These are phyloP conservation scores for Dactylonectria macrodidyma DNA, from an alignment of 2,329 filamentous ascomycete species.

Conservation along the genomic window DNA sequence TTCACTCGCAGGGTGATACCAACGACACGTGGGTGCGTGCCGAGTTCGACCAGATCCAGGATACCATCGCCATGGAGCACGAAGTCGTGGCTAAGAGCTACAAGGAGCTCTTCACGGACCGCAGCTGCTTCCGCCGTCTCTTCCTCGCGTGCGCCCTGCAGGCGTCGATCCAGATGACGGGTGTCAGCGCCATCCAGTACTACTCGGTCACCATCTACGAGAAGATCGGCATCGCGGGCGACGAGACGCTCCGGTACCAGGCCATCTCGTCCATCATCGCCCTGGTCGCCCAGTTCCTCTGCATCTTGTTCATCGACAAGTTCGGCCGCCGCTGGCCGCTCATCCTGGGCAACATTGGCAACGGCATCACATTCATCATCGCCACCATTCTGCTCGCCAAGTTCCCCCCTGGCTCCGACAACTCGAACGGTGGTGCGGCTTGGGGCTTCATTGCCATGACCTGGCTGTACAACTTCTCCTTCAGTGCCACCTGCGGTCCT, in stretches of 20 bases:
- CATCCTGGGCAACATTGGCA: slow-evolving; percentile 80
- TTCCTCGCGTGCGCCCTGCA: slow-evolving; percentile 80
- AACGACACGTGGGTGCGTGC: slow-evolving; percentile 79
- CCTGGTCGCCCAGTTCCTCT: slow-evolving; percentile 76
- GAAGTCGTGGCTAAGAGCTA: slow-evolving; percentile 80
- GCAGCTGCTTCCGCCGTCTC: slow-evolving; percentile 78
- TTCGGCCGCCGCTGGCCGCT: slow-evolving; percentile 81
- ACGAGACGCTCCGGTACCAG: slow-evolving; percentile 81
- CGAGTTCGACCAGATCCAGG: slow-evolving; percentile 80
- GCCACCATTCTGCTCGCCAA: slow-evolving; percentile 66
- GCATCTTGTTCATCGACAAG: slow-evolving; percentile 78
- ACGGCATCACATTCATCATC: slow-evolving; percentile 81
- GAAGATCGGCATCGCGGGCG: slow-evolving; percentile 77
- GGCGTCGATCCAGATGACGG: slow-evolving; percentile 83
- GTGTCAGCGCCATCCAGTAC: slow-evolving; percentile 82
- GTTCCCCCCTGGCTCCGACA: slow-evolving; percentile 69
- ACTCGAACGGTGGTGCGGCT: slow-evolving; percentile 64
- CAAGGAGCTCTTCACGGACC: slow-evolving; percentile 74
- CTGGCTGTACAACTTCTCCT: slow-evolving; percentile 86
- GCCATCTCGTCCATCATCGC: slow-evolving; percentile 82
- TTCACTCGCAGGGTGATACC: slow-evolving; percentile 79
- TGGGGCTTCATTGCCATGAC: slow-evolving; percentile 83
- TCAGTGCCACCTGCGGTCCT: slow-evolving; percentile 79
- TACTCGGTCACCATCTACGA: slow-evolving; percentile 78
- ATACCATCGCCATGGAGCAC: slow-evolving; percentile 75